Evolutionary conservation across 441 rosid species (phyloP).

Genomic region (Syzygium syzygioides): DNA sequence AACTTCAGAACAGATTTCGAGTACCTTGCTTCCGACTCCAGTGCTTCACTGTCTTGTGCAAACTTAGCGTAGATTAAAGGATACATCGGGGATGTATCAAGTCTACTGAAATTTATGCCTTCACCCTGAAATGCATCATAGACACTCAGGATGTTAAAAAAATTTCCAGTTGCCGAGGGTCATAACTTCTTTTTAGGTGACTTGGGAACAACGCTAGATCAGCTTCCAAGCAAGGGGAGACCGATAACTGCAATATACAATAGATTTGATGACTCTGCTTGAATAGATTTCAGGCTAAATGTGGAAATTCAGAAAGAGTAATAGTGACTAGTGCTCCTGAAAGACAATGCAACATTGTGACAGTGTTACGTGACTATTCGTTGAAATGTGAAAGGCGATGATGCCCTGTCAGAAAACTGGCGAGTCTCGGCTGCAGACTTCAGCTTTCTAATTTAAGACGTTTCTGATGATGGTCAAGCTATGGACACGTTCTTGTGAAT

Average conservation of each 20-base stretch:
- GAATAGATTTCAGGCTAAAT: neutral
- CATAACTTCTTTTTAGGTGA: neutral
- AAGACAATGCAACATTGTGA: neutral
- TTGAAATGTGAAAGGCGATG: neutral
- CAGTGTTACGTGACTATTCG: neutral
- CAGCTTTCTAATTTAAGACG: neutral
- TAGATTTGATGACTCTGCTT: neutral
- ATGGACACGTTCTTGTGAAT: neutral
- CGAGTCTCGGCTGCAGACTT: neutral
- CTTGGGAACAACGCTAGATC: neutral
- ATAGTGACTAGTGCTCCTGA: neutral
- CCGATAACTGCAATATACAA: neutral
- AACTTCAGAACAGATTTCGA: neutral
- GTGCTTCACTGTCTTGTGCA: slow-evolving; percentile 30
- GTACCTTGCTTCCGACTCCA: slow-evolving; percentile 47
- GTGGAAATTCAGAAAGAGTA: neutral
- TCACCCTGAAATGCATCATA: slow-evolving; percentile 38
- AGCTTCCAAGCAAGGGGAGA: neutral
- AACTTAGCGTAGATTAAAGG: slow-evolving; percentile 46
- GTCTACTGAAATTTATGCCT: slow-evolving; percentile 55
- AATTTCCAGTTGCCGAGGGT: neutral
- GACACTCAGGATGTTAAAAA: neutral
- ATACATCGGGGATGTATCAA: slow-evolving; percentile 37
- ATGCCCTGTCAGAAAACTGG: neutral
- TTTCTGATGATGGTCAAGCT: neutral